A percentile compares a stretch with the other conserved stretches of the same genome.
phyloP scores from a whole-genome alignment of 2,329 filamentous ascomycete genomes.

The Epichloe amarillans region DNA sequence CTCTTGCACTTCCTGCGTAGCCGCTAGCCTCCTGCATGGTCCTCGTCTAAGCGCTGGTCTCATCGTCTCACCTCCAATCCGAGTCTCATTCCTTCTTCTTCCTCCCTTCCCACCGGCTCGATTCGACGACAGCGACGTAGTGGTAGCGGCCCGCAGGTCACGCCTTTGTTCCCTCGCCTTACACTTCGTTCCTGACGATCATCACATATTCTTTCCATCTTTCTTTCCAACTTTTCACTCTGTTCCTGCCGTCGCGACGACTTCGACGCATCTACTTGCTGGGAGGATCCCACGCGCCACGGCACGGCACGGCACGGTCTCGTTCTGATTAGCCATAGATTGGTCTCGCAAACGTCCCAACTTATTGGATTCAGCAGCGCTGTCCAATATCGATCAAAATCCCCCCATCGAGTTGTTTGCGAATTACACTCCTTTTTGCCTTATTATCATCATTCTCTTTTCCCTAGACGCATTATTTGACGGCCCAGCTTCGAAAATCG shows the following conservation, averaged over 20 bases:
- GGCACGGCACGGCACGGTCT: slow-evolving; percentile 1
- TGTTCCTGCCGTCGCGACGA: slow-evolving; percentile 1
- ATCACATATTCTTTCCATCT: not conserved
- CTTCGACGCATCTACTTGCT: slow-evolving; percentile 2
- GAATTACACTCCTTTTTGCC: slow-evolving; percentile 6
- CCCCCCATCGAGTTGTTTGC: slow-evolving; percentile 5
- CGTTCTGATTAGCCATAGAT: slow-evolving; percentile 9
- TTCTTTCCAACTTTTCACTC: not conserved
- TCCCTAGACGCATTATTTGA: not conserved
- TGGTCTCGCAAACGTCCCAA: slow-evolving; percentile 9
- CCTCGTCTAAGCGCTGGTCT: slow-evolving; percentile 9
- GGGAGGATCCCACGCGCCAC: slow-evolving; percentile 4
- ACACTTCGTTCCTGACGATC: slow-evolving; percentile 9
- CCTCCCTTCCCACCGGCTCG: slow-evolving; percentile 10
- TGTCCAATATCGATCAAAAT: slow-evolving; percentile 24
- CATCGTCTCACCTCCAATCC: slow-evolving; percentile 11
- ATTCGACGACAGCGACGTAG: slow-evolving; percentile 7
- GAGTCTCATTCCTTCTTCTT: slow-evolving; percentile 13
- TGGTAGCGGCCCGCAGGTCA: slow-evolving; percentile 5
- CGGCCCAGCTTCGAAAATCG: not conserved
- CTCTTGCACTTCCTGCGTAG: not conserved
- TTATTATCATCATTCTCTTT: not conserved
- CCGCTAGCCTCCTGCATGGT: slow-evolving; percentile 9
- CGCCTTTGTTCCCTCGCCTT: slow-evolving; percentile 4
- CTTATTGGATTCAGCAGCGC: slow-evolving; percentile 37